Evolutionary conservation across 2,329 filamentous ascomycete species (phyloP).

Genomic region (Nectriaceae sp.): DNA sequence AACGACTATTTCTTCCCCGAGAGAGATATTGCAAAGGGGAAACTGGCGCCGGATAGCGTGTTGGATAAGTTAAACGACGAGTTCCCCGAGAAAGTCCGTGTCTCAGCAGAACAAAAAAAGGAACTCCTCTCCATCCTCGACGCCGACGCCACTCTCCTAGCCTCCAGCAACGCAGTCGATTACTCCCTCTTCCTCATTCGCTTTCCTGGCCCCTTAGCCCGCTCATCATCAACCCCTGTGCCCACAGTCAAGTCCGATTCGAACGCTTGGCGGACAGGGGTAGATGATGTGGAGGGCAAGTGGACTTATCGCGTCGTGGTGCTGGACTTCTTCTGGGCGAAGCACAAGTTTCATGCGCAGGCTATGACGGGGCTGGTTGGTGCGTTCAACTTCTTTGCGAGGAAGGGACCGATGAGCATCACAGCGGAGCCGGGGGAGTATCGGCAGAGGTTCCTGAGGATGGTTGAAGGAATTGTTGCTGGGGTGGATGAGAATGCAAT

Average conservation of each 20-base stretch:
- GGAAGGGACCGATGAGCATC: conserved; percentile 73
- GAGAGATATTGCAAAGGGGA: conserved; percentile 66
- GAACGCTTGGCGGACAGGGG: conserved; percentile 59
- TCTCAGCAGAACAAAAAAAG: conserved; percentile 56
- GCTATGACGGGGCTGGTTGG: conserved; percentile 67
- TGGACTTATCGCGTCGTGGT: conserved; percentile 69
- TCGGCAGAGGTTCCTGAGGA: conserved; percentile 52
- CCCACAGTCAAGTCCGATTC: conserved; percentile 37
- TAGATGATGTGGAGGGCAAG: conserved; percentile 61
- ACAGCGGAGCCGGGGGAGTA: conserved; percentile 72
- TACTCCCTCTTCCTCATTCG: conserved; percentile 75
- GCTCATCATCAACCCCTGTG: conserved; percentile 30
- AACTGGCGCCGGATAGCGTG: conserved; percentile 63
- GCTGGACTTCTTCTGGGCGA: conserved; percentile 79
- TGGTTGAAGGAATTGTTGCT: conserved; percentile 38
- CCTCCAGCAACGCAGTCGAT: conserved; percentile 67
- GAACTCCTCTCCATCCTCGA: conserved; percentile 57
- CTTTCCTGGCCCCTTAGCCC: conserved; percentile 22
- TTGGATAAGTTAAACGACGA: conserved; percentile 67
- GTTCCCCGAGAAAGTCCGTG: conserved; percentile 65
- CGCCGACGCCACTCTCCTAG: conserved; percentile 64
- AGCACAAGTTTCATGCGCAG: conserved; percentile 67
- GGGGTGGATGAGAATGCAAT: neutral
- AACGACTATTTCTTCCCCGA: conserved; percentile 76
- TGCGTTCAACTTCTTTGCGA: conserved; percentile 62